A percentile compares a stretch with the other conserved stretches of the same genome.
Evolutionary conservation across 768 basidiomycete species (phyloP).

Genomic region (Pleurotus ostreatus): DNA sequence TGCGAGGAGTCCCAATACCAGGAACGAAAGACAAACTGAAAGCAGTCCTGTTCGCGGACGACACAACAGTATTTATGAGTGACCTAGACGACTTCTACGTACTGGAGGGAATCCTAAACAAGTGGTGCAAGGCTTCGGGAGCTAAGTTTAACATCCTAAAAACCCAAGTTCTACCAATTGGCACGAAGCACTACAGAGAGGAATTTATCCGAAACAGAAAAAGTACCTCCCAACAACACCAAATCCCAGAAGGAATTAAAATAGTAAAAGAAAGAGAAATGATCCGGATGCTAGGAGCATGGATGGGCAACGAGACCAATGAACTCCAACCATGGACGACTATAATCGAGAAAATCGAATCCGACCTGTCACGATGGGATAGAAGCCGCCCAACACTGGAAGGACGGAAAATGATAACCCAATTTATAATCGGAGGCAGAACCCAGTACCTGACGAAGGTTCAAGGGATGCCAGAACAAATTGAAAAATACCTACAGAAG

Average conservation of each 20-base stretch:
- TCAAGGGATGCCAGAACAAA: constrained; percentile 29
- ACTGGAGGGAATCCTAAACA: constrained; percentile 10
- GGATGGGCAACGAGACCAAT: constrained; percentile 23
- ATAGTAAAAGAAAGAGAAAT: constrained; percentile 25
- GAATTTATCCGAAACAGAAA: not conserved
- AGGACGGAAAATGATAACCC: constrained; percentile 19
- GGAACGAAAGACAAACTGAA: constrained; percentile 19
- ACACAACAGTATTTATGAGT: constrained; percentile 20
- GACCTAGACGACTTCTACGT: not conserved
- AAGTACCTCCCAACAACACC: not conserved
- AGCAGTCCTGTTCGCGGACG: constrained; percentile 34
- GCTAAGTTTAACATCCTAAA: constrained; percentile 25
- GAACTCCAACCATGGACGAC: constrained; percentile 19
- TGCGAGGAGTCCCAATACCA: constrained; percentile 22
- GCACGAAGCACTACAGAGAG: constrained; percentile 13
- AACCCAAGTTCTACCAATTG: constrained; percentile 25
- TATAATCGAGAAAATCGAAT: constrained; percentile 11
- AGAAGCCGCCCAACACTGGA: constrained; percentile 23
- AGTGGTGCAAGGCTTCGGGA: constrained; percentile 23
- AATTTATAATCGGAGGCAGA: constrained; percentile 23
- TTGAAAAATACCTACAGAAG: constrained; percentile 11
- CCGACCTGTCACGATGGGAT: constrained; percentile 18
- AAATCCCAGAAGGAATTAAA: constrained; percentile 16
- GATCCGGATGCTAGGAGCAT: constrained; percentile 26
- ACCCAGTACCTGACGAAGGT: constrained; percentile 31